Evolutionary conservation across 1,139 yeast species (phyloP).

Genomic region (Debaryomycetaceae sp.): DNA sequence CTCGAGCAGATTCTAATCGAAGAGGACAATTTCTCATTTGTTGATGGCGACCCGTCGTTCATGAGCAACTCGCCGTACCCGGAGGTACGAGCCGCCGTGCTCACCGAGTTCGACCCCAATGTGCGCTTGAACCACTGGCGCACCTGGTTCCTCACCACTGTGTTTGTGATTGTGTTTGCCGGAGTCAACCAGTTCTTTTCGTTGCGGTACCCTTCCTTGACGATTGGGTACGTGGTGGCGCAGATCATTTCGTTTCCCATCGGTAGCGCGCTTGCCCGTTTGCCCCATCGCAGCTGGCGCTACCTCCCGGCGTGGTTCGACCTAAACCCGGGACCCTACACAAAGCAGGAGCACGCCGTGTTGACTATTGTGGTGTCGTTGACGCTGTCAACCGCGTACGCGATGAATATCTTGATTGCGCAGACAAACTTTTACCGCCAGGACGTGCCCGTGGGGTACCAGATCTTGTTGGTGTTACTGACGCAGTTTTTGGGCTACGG

Average conservation of each 20-base stretch:
- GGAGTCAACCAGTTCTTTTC: slow-evolving; percentile 23
- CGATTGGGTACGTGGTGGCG: slow-evolving; percentile 20
- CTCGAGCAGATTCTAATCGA: slow-evolving; percentile 4
- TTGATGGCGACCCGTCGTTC: slow-evolving; percentile 25
- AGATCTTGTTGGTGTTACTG: slow-evolving; percentile 10
- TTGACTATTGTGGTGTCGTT: slow-evolving; percentile 14
- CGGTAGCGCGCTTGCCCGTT: slow-evolving; percentile 12
- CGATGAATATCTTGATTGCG: slow-evolving; percentile 16
- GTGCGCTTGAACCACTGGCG: slow-evolving; percentile 42
- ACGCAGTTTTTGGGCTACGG: slow-evolving; percentile 21
- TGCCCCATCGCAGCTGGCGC: slow-evolving; percentile 15
- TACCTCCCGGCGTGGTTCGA: slow-evolving; percentile 12
- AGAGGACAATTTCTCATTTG: slow-evolving; percentile 8
- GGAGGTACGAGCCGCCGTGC: slow-evolving; percentile 67
- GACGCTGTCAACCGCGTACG: slow-evolving; percentile 15
- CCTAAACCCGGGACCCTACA: slow-evolving; percentile 18
- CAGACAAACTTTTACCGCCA: slow-evolving; percentile 13
- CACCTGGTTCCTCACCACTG: slow-evolving; percentile 13
- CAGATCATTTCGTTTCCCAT: slow-evolving; percentile 21
- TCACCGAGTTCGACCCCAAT: slow-evolving; percentile 50
- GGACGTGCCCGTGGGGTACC: slow-evolving; percentile 11
- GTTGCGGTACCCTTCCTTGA: slow-evolving; percentile 20
- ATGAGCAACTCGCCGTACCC: slow-evolving; percentile 39
- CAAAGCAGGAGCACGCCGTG: slow-evolving; percentile 9
- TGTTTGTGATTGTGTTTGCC: slow-evolving; percentile 14